Conservation (phyloP, 306 rosid genomes). For the Cicer pinnatifidum region DNA sequence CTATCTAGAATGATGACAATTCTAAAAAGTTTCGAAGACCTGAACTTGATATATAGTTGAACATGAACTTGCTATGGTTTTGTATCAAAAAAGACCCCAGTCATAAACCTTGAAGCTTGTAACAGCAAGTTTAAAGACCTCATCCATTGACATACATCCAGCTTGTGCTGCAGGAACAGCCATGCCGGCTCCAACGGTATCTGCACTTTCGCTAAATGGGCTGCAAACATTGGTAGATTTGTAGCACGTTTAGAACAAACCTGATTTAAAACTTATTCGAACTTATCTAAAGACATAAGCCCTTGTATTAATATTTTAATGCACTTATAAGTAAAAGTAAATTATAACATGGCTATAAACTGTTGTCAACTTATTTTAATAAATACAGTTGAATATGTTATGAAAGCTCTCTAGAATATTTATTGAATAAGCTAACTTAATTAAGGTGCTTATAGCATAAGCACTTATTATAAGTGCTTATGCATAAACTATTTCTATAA, state of each 20-base stretch:
- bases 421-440: neutral
- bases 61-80: slow-evolving; percentile 35
- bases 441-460: too few relatives aligned
- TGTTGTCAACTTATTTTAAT: neutral
- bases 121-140: slow-evolving; percentile 69
- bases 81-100: slow-evolving; percentile 68
- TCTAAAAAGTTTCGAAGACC: neutral
- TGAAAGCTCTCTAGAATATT: neutral
- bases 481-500: too few relatives aligned
- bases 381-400: neutral
- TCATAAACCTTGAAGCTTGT: slow-evolving; percentile 75
- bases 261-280: neutral
- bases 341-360: neutral
- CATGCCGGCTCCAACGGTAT: slow-evolving; percentile 67
- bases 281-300: neutral
- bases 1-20: slow-evolving; percentile 20
- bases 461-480: too few relatives aligned
- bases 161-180: slow-evolving; percentile 74
- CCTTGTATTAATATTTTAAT: neutral
- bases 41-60: slow-evolving; percentile 16
- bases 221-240: slow-evolving; percentile 52
- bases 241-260: neutral
- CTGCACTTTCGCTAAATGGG: slow-evolving; percentile 84
- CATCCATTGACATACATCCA: slow-evolving; percentile 75
- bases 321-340: neutral